Conservation (phyloP, 345 rosid genomes). For the Firmiana major region DNA sequence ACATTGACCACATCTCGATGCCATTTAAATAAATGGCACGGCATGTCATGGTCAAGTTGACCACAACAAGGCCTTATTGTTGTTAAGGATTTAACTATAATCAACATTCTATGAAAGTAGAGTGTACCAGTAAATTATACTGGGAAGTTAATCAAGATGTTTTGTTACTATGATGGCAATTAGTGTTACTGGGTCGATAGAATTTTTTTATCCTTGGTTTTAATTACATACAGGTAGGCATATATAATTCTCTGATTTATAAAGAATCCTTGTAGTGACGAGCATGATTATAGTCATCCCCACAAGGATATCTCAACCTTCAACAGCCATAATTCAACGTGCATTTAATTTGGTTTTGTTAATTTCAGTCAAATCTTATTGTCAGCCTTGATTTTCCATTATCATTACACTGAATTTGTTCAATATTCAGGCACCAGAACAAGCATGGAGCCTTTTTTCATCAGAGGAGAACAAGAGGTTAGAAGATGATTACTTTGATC, state of each 20-base stretch:
- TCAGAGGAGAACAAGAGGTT: neutral
- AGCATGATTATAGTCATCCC: slow-evolving; percentile 1
- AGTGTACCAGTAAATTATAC: neutral
- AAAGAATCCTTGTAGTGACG: neutral
- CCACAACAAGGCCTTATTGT: too few species aligned
- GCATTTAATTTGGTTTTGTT: neutral
- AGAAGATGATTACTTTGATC: neutral
- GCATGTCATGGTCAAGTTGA: too few species aligned
- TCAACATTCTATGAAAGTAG: neutral
- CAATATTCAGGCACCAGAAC: slow-evolving; percentile 1
- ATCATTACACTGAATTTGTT: neutral
- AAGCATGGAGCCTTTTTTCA: neutral
- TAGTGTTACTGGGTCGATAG: neutral
- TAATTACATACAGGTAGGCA: too few species aligned
- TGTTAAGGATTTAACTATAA: neutral
- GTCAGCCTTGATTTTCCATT: neutral
- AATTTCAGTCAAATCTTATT: neutral
- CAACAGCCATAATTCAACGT: too few species aligned
- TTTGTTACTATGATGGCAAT: neutral
- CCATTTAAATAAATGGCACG: neutral
- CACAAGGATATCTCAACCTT: neutral
- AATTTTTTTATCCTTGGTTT: too few species aligned
- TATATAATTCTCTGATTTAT: neutral
- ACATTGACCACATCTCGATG: too few species aligned
- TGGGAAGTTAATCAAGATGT: neutral